phyloP scores from a whole-genome alignment of 108 stramenopile species.

The Nitzschia putrida region DNA sequence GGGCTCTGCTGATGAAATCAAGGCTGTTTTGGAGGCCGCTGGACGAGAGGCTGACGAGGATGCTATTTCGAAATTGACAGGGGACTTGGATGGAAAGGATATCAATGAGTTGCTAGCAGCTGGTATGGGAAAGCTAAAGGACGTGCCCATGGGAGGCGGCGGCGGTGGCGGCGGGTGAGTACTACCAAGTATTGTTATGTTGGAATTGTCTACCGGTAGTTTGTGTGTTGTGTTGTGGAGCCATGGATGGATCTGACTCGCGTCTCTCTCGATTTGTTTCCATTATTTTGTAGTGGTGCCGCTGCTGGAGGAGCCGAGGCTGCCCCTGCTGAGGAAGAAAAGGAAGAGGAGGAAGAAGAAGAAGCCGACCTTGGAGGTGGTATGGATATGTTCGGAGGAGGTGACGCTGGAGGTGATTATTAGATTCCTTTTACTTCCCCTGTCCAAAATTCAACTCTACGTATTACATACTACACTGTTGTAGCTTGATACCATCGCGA shows the following conservation, averaged over 20 bases:
- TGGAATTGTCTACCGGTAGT: background rate
- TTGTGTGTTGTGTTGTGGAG: conserved; percentile 1
- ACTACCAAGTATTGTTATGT: background rate
- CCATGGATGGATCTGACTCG: background rate
- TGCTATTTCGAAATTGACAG: conserved; percentile 59
- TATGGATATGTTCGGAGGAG: conserved; percentile 86
- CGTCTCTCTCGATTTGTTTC: conserved; percentile 4
- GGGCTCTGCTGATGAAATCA: conserved; percentile 81
- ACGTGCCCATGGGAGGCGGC: conserved; percentile 90
- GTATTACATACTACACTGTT: background rate
- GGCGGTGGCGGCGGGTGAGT: conserved; percentile 77
- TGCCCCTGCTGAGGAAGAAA: conserved; percentile 44
- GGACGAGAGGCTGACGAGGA: conserved; percentile 79
- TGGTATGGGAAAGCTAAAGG: conserved; percentile 89
- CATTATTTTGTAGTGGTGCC: conserved; percentile 29
- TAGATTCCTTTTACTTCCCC: conserved; percentile 10
- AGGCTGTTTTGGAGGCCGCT: conserved; percentile 79
- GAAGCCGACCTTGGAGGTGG: conserved; percentile 62
- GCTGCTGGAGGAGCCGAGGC: conserved; percentile 54
- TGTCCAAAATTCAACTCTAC: background rate
- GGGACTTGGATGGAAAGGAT: conserved; percentile 84
- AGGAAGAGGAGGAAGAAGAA: conserved; percentile 62
- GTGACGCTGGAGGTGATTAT: conserved; percentile 31
- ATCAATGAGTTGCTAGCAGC: conserved; percentile 77
- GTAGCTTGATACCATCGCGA: too few species aligned